Conservation (phyloP, 2,329 filamentous ascomycete species). For the Verticillium nubilum region DNA sequence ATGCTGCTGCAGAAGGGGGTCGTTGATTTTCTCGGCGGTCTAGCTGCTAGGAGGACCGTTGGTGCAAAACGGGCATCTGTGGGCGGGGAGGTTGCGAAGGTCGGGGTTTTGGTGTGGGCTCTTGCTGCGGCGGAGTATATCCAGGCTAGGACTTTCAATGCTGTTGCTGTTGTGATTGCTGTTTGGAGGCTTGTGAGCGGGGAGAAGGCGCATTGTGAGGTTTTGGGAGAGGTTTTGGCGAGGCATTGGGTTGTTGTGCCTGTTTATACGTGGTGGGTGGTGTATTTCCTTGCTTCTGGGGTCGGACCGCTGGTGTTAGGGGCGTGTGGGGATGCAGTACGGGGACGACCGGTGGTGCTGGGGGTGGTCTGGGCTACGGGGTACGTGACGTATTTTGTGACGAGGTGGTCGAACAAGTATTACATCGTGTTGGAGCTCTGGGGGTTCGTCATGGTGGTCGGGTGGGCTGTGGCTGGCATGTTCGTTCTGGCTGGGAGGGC, state of each 20-base stretch:
- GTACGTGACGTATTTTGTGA: slow-evolving; percentile 13
- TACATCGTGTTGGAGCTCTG: slow-evolving; percentile 32
- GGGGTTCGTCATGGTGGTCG: slow-evolving; percentile 24
- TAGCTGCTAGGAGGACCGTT: not conserved
- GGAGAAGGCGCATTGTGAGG: not conserved
- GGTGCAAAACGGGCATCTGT: not conserved
- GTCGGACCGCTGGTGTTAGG: slow-evolving; percentile 1
- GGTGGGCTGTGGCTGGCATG: slow-evolving; percentile 8
- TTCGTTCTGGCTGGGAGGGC: not conserved
- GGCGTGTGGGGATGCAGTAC: not conserved
- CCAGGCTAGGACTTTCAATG: slow-evolving; percentile 20
- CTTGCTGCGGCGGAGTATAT: slow-evolving; percentile 22
- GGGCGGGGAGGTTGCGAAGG: slow-evolving; percentile 1
- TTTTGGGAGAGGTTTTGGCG: not conserved
- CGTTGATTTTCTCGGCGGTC: slow-evolving; percentile 10
- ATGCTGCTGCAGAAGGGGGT: slow-evolving; percentile 13
- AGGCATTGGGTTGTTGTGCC: not conserved
- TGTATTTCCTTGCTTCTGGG: not conserved
- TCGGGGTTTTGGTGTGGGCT: slow-evolving; percentile 12
- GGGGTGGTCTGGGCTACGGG: slow-evolving; percentile 13
- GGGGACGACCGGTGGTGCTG: slow-evolving; percentile 5
- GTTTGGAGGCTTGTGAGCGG: slow-evolving; percentile 12
- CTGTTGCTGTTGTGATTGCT: slow-evolving; percentile 19
- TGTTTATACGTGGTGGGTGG: not conserved
- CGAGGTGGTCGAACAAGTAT: slow-evolving; percentile 28